Evolutionary conservation across 116 monocot species (phyloP).

Genomic region (Zostera marina): DNA sequence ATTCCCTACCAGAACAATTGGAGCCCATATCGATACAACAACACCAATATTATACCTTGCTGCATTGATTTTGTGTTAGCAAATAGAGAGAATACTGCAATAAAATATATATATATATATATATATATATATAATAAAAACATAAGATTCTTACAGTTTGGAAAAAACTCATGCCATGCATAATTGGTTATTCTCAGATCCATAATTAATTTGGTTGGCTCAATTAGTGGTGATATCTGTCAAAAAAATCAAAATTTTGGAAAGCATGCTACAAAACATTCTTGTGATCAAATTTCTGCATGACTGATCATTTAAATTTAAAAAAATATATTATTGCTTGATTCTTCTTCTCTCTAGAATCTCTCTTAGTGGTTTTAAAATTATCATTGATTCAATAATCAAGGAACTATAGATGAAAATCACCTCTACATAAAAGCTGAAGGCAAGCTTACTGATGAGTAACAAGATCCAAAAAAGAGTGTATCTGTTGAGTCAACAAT

Average conservation of each 20-base stretch:
- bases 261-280: too few species aligned
- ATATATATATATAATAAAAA: not conserved
- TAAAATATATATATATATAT: too few species aligned
- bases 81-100: not conserved
- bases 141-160: slow-evolving; percentile 45
- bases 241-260: not conserved
- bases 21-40: slow-evolving; percentile 83
- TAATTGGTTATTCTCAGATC: slow-evolving; percentile 35
- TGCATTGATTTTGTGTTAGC: slow-evolving; percentile 16
- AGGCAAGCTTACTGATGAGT: slow-evolving; percentile 86
- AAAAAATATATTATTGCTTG: too few species aligned
- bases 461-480: slow-evolving; percentile 95
- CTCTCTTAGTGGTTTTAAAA: too few species aligned
- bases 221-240: slow-evolving; percentile 81
- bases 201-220: slow-evolving; percentile 79
- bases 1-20: slow-evolving; percentile 68
- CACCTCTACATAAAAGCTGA: slow-evolving; percentile 99
- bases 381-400: slow-evolving; percentile 1
- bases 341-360: too few species aligned
- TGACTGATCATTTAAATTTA: too few species aligned
- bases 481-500: slow-evolving; percentile 39
- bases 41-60: slow-evolving; percentile 87
- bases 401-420: slow-evolving; percentile 4
- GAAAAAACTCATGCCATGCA: slow-evolving; percentile 99
- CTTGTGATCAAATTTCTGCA: too few species aligned